Conservation (phyloP, 495 filamentous ascomycete genomes). For the Apiosordaria backusii region DNA sequence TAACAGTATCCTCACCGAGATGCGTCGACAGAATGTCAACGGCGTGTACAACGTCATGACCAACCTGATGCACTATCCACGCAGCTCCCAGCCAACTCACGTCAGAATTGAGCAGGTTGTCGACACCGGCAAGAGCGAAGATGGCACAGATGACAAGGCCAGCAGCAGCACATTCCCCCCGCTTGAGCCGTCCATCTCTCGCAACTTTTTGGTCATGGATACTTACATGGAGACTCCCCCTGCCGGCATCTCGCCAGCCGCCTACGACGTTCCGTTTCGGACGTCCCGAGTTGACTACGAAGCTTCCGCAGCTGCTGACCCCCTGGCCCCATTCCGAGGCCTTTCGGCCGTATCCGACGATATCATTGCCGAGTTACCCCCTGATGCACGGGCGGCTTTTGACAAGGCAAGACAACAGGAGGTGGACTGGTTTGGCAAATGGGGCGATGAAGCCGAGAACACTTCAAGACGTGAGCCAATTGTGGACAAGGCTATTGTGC, state of each 20-base stretch:
- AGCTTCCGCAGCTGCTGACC: constrained; percentile 25
- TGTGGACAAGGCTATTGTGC: constrained; percentile 56
- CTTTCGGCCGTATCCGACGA: constrained; percentile 63
- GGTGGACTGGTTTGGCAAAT: constrained; percentile 65
- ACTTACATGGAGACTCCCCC: constrained; percentile 60
- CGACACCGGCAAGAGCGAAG: constrained; percentile 29
- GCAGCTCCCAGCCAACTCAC: constrained; percentile 85
- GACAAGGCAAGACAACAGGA: constrained; percentile 59
- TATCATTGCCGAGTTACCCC: constrained; percentile 63
- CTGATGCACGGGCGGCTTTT: constrained; percentile 68
- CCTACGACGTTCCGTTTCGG: constrained; percentile 47
- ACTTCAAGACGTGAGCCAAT: constrained; percentile 42
- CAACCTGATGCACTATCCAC: constrained; percentile 81
- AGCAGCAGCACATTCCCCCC: constrained; percentile 54
- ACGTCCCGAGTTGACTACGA: constrained; percentile 29
- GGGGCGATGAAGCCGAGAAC: constrained; percentile 60
- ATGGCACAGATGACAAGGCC: constrained; percentile 13
- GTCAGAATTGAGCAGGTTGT: constrained; percentile 70
- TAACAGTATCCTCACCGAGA: constrained; percentile 63
- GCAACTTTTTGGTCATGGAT: constrained; percentile 75
- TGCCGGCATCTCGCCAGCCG: constrained; percentile 35
- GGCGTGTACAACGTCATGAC: constrained; percentile 93
- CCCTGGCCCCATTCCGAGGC: constrained; percentile 60
- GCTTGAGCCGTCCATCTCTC: constrained; percentile 60
- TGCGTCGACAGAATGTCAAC: constrained; percentile 62